These are phyloP conservation scores for Cucurbita moschata DNA, from an alignment of 306 rosid species.

Conservation along the genomic window DNA sequence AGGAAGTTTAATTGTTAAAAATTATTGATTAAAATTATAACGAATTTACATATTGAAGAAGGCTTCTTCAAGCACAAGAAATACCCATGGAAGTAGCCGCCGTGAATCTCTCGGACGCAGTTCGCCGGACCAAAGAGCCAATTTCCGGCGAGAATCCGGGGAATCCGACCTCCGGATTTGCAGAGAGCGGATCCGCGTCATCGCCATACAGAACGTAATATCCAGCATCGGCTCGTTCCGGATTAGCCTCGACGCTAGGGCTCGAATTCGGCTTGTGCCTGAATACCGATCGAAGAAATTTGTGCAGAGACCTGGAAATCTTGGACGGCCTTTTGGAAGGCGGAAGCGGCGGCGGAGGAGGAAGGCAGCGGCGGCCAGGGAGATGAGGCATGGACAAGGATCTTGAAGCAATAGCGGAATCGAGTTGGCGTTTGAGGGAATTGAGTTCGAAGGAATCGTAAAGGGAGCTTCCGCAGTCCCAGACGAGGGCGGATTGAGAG, in stretches of 20 bases:
- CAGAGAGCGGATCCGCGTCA: not conserved
- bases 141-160: conserved; percentile 4
- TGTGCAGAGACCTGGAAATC: conserved; percentile 7
- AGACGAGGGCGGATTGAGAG: conserved; percentile 11
- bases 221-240: not conserved
- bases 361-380: conserved; percentile 19
- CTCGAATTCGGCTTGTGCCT: not conserved
- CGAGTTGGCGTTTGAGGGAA: conserved; percentile 58
- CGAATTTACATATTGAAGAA: not conserved
- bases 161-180: not conserved
- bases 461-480: conserved; percentile 93
- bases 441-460: conserved; percentile 85
- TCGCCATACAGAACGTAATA: not conserved
- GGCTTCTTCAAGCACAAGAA: conserved; percentile 6
- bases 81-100: conserved; percentile 1
- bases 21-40: not conserved
- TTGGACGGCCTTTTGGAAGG: not conserved
- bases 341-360: not conserved
- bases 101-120: conserved; percentile 8
- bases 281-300: conserved; percentile 5
- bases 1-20: not conserved
- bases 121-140: not conserved
- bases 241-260: not conserved
- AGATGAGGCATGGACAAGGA: conserved; percentile 64
- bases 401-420: conserved; percentile 56